Evolutionary conservation across 768 basidiomycete species (phyloP), one percentile per base, ranked within the genome.

Genomic region (Tricholoma terreum): DNA sequence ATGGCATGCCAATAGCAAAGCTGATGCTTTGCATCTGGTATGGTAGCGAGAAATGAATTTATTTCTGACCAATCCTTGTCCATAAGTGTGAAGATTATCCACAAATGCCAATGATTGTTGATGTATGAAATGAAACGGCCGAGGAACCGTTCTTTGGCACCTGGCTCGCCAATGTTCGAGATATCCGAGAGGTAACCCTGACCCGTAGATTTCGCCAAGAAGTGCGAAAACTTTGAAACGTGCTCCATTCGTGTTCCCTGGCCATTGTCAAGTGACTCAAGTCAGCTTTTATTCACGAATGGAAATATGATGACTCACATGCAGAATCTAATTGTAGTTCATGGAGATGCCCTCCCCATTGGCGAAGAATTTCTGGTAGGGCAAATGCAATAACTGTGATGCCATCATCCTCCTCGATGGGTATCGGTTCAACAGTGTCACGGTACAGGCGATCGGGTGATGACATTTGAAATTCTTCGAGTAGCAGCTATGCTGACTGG

Each of bases 291-390:
- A 33, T 33, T 33, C 31, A 33, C 31, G 6, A 33, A 33, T 6
- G 31, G 31, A 33, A 10, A 10, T 33, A 33, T 33, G 10, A 33
- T 33, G 31, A 33, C 31, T 6, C 31, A 33, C 31, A 33, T 33
- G 31, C 31, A 50, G 49, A 1, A 58, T 62, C 55, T 73, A 55
- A 54, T 76, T 76, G 12, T 12, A 63, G 2, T 43, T 75, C 73
- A 6, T 61, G 56, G 1, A 74, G 62, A 1, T 58, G 27, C 2
- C 57, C 65, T 1, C 61, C 65, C 58, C 61, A 70, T 55, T 65
- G 53, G 0, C 38, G 11, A 22, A 73, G 50, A 1, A 67, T 21
- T 9, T 66, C 61, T 9, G 68, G 63, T 6, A 72, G 55, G 2
- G 65, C 51, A 58, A 71, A 73, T 2, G 65, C 66, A 15, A 74